phyloP scores from a whole-genome alignment of 495 filamentous ascomycete species.

The Chaetomidium leptoderma region DNA sequence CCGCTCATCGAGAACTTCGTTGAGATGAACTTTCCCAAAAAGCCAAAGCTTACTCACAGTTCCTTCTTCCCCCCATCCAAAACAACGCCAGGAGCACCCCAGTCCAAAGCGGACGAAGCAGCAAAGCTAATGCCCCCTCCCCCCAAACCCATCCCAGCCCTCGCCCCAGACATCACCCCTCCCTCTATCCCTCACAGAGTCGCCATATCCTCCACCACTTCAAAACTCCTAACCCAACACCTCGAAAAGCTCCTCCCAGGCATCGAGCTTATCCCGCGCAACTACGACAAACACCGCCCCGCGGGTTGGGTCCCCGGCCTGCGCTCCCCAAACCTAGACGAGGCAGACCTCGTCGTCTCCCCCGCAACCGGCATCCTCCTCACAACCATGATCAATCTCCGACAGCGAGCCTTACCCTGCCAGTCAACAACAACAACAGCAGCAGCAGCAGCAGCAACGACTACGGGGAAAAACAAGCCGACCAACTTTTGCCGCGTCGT shows the following conservation, averaged over 20 bases:
- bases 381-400: constrained; percentile 68
- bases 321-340: constrained; percentile 42
- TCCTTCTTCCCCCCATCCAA: constrained; percentile 19
- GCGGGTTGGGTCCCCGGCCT: constrained; percentile 29
- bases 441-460: neutral
- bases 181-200: constrained; percentile 34
- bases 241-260: constrained; percentile 50
- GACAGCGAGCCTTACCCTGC: constrained; percentile 64
- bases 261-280: constrained; percentile 56
- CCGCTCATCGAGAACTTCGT: constrained; percentile 45
- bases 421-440: constrained; percentile 27
- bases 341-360: constrained; percentile 75
- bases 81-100: neutral
- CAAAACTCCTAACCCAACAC: constrained; percentile 42
- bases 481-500: constrained; percentile 56
- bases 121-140: constrained; percentile 15
- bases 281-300: constrained; percentile 46
- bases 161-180: constrained; percentile 19
- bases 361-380: constrained; percentile 64
- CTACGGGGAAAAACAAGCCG: neutral
- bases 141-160: constrained; percentile 21
- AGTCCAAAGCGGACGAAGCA: neutral
- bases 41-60: constrained; percentile 29
- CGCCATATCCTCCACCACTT: constrained; percentile 48
- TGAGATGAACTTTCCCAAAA: constrained; percentile 36